Conservation (phyloP, 192 early-diverging fungal genomes). For the Dissophora globulifera region DNA sequence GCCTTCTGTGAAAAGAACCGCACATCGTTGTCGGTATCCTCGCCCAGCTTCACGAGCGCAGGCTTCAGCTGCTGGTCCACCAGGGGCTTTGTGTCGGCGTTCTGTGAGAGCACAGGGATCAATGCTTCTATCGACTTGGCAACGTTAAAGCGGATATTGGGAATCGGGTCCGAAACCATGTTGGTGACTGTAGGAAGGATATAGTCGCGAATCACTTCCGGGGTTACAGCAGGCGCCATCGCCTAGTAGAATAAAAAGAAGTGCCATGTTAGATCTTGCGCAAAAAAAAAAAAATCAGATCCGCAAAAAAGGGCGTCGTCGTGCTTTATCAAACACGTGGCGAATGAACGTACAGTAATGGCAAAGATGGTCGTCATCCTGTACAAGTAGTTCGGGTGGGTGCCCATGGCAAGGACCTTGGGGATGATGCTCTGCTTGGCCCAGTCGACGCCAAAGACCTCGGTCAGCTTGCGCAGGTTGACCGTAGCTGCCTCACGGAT, state of each 20-base stretch:
- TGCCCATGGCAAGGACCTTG: constrained; percentile 89
- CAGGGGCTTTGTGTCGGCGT: constrained; percentile 67
- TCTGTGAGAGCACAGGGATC: constrained; percentile 78
- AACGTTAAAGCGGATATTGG: constrained; percentile 99
- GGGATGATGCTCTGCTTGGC: constrained; percentile 94
- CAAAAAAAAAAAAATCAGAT: too few species aligned
- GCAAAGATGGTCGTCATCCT: constrained; percentile 99
- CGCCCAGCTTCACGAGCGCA: constrained; percentile 81
- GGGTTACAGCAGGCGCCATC: constrained; percentile 88
- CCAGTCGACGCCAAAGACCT: constrained; percentile 99
- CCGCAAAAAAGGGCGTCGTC: too few species aligned
- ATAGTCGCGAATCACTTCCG: constrained; percentile 87
- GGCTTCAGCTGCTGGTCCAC: constrained; percentile 81
- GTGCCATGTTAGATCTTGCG: too few species aligned
- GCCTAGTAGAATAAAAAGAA: constrained; percentile 60
- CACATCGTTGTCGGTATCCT: constrained; percentile 94
- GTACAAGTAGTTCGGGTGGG: constrained; percentile 94
- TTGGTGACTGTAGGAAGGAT: constrained; percentile 90
- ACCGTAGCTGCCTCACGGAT: constrained; percentile 97
- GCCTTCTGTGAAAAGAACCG: constrained; percentile 91
- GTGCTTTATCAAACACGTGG: too few species aligned
- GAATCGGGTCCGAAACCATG: constrained; percentile 92
- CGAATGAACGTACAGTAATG: constrained; percentile 76
- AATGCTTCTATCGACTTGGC: constrained; percentile 93
- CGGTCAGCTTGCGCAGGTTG: constrained; percentile 95